Evolutionary conservation across 441 rosid genomes (phyloP).

Genomic region (Populus hybrid): DNA sequence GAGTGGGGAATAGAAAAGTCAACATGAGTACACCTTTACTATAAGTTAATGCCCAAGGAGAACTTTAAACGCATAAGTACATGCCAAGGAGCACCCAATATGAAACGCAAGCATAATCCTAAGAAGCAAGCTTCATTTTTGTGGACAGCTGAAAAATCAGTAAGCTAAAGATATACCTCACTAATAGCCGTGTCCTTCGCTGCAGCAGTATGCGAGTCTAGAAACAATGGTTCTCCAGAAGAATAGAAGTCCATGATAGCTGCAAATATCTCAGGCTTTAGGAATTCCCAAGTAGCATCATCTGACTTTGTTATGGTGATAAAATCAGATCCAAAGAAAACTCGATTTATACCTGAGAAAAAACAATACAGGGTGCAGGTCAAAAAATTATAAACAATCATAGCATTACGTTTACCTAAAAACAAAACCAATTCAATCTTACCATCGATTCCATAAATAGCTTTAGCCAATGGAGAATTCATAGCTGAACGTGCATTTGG

Average conservation of each 20-base stretch:
- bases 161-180: slow-evolving; percentile 44
- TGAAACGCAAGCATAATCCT: not conserved
- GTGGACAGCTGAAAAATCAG: not conserved
- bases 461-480: slow-evolving; percentile 71
- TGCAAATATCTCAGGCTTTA: slow-evolving; percentile 89
- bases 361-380: not conserved
- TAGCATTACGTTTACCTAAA: not conserved
- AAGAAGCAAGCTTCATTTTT: slow-evolving; percentile 1
- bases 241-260: slow-evolving; percentile 93
- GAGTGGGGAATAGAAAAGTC: not conserved
- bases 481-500: slow-evolving; percentile 81
- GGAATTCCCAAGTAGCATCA: slow-evolving; percentile 74
- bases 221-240: slow-evolving; percentile 78
- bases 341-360: slow-evolving; percentile 61
- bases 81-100: not conserved
- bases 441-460: slow-evolving; percentile 84
- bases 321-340: slow-evolving; percentile 91
- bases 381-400: not conserved
- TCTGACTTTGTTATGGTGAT: slow-evolving; percentile 91
- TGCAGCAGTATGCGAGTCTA: slow-evolving; percentile 61
- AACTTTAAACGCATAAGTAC: not conserved
- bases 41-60: not conserved
- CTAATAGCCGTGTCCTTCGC: slow-evolving; percentile 85
- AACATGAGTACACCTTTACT: not conserved
- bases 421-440: not conserved